Evolutionary conservation across 192 early-diverging fungal species (phyloP), one percentile per base, ranked within the genome.

Genomic region (Linnemannia elongata): DNA sequence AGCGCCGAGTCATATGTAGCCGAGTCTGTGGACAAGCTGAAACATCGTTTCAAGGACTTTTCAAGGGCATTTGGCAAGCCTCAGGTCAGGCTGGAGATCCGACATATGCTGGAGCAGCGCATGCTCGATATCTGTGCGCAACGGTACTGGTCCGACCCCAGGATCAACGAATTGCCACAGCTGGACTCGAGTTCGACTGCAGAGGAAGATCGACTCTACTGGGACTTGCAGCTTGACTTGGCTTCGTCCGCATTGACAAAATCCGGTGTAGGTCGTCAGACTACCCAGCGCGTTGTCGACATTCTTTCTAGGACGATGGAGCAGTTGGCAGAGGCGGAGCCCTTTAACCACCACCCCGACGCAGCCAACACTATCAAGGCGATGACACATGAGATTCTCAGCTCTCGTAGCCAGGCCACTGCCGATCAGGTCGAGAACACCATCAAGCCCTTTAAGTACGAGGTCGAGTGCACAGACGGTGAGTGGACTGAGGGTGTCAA

Each of bases 371-470:
- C 96, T 38, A 94, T 99, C 63, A 88, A 97, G 77, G 92, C 93
- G 66, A 96, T 98, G 81, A 96, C 94, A 47, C 94, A 94, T 70
- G 97, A 97, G 52, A 95, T 99, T 68, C 78, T 99, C 77, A 93
- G 96, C 36, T 91, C 88, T 75, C 97, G 98, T 73, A 97, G 96
- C 90, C 94, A 96, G 49, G 91, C 96, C 6, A 96, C 98, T 9
- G 94, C 97, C 15, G 98, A 99, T 83, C 98, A 99, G 89, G 98
- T 99, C 12, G 98, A 99, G 79, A 99, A 99, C 91, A 98, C 97
- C 3, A 97, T 99, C 89, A 99, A 99, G 89, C 98, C 98, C 22
- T 98, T 96, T 92, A 99, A 99, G 90, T 98, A 97, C 79, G 98
- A 99, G 89, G 96, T 99, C 17, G 98, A 99, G 83, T 93, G 95